A percentile compares a stretch with the other conserved stretches of the same genome.
phyloP scores from a whole-genome alignment of 176 grass and related monocot genomes.

The Triticum aestivum region DNA sequence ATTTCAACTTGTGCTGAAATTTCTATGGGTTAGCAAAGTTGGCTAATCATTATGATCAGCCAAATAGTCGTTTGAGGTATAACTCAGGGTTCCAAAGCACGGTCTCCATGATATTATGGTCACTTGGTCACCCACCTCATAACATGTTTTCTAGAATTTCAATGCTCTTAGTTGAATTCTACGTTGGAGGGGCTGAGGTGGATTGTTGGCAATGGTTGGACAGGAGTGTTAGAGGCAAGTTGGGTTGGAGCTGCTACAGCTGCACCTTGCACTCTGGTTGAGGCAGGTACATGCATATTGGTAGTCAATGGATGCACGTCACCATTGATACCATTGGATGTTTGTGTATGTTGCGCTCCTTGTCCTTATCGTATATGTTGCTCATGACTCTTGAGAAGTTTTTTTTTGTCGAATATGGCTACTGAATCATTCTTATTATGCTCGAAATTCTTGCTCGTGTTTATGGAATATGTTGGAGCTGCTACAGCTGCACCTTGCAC shows the following conservation, averaged over 20 bases:
- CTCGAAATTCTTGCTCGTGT: background rate
- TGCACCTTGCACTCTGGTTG: background rate
- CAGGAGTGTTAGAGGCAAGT: background rate
- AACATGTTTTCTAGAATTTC: background rate
- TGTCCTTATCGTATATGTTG: background rate
- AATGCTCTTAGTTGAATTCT: background rate
- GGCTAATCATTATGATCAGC: background rate
- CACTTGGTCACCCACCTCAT: slow-evolving; percentile 1
- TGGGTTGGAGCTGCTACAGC: too few relatives aligned
- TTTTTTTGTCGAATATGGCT: background rate
- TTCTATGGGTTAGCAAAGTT: background rate
- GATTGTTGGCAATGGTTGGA: slow-evolving; percentile 4
- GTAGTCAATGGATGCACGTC: background rate
- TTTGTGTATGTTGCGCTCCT: background rate
- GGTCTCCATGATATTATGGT: background rate
- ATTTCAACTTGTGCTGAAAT: background rate
- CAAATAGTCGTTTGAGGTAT: background rate
- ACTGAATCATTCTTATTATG: background rate
- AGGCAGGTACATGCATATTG: background rate
- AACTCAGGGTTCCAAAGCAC: background rate
- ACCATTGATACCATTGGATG: background rate
- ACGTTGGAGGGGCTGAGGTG: background rate
- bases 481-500: background rate
- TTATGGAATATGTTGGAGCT: background rate
- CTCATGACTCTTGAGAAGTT: background rate